These are phyloP conservation scores for Rhododendron simsii DNA, from an alignment of 148 eudicot genomes.

Conservation along the genomic window DNA sequence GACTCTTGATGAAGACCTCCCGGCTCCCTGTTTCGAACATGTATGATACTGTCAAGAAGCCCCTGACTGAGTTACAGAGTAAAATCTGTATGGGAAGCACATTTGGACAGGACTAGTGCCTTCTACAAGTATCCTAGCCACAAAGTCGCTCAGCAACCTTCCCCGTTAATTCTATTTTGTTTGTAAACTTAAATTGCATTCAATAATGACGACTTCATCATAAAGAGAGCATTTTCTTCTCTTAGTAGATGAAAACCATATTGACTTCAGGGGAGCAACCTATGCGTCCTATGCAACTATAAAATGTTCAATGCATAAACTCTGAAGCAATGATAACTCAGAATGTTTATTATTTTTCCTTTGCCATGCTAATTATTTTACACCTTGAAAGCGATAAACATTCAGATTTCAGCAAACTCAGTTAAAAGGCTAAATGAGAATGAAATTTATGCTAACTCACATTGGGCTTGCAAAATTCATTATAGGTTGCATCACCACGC, in stretches of 20 bases:
- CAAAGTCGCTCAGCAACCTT: neutral
- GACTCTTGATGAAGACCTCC: neutral
- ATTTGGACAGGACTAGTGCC: neutral
- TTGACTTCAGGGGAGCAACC: neutral
- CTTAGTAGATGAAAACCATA: neutral
- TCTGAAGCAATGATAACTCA: neutral
- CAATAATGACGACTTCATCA: neutral
- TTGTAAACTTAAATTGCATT: neutral
- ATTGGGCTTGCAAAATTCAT: slow-evolving; percentile 82
- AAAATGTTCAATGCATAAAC: neutral
- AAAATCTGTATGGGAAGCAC: neutral
- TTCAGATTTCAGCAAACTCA: neutral
- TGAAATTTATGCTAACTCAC: slow-evolving; percentile 43
- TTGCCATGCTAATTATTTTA: neutral
- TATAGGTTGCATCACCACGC: slow-evolving; percentile 86
- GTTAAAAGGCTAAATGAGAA: neutral
- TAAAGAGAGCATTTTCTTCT: neutral
- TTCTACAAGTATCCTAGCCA: neutral
- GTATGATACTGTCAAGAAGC: neutral
- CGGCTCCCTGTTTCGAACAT: neutral
- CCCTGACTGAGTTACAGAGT: neutral
- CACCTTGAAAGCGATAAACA: neutral
- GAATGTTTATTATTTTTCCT: neutral
- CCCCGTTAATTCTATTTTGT: neutral
- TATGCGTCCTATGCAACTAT: neutral